Evolutionary conservation across 257 asterid species (phyloP), one percentile per base, ranked within the genome.

Genomic region (Solanum paucissectum): DNA sequence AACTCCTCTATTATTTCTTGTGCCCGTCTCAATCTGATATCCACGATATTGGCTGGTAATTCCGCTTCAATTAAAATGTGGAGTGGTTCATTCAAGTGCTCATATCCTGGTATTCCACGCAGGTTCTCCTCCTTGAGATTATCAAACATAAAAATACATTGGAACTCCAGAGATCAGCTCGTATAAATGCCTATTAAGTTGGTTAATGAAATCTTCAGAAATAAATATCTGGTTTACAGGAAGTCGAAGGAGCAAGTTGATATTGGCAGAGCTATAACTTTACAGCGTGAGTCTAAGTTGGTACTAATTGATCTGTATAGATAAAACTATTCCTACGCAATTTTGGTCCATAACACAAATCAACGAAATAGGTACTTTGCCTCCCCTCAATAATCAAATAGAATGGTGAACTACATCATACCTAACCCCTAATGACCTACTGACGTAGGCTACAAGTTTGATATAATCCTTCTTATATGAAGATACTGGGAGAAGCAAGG

Each of bases 41-140:
- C 99, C 81, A 95, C 92, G 6, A 96, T 46, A 49, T 86, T 95
- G 89, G 98, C 97, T 7, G 99, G 99, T 90, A 96, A 91, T 90
- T 96, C 98, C 20, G 99, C 99, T 94, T 96, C 99, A 49, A 96
- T 94, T 87, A 96, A 89, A 87, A 96, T 94, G 90, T 96, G 98
- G 85, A 96, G 96, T 73, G 93, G 97, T 90, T 96, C 99, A 86
- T 93, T 94, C 75, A 96, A 98, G 92, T 96, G 99, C 91, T 96
- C 99, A 85, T 96, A 96, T 36, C 99, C 99, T n/a, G 98, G 99
- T 84, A 98, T 92, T 52, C 98, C 99, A 62, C 95, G 91, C 60
- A 96, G 93, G 91, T 94, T 96, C 90, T 95, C 99, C 92, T 96
- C 98, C 99, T 96, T 89, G 52, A 88, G 90, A 89, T 89, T 84